phyloP scores from a whole-genome alignment of 768 basidiomycete genomes.

The Pleurotus djamor region DNA sequence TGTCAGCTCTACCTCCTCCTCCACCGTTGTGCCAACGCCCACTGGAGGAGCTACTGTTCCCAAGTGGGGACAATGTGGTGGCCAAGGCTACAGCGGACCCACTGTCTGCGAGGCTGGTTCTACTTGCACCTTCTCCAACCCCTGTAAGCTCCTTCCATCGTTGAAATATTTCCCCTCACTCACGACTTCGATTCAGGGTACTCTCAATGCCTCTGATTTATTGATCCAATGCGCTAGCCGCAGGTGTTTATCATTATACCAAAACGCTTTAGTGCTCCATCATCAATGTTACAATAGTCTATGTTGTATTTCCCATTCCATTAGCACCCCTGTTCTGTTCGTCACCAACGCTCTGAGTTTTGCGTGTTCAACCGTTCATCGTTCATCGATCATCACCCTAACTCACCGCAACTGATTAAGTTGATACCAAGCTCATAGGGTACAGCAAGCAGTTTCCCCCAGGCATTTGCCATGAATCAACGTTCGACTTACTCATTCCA shows the following conservation, averaged over 20 bases:
- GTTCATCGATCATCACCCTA: no score
- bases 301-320: no score
- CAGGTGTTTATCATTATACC: not conserved
- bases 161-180: not conserved
- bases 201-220: constrained; percentile 34
- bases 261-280: no score
- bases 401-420: no score
- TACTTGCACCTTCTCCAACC: constrained; percentile 32
- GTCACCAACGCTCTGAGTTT: no score
- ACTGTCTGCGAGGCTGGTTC: constrained; percentile 35
- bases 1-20: not conserved
- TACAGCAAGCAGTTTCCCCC: no score
- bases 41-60: not conserved
- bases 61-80: constrained; percentile 5
- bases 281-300: no score
- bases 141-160: constrained; percentile 36
- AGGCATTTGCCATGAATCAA: no score
- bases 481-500: no score
- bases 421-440: no score
- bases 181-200: constrained; percentile 27
- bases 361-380: no score
- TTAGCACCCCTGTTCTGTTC: no score
- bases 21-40: not conserved
- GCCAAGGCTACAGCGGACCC: constrained; percentile 34
- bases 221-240: not conserved